Evolutionary conservation across 78 protist species (phyloP).

Genomic region (Dictyostelium brefeldianum): DNA sequence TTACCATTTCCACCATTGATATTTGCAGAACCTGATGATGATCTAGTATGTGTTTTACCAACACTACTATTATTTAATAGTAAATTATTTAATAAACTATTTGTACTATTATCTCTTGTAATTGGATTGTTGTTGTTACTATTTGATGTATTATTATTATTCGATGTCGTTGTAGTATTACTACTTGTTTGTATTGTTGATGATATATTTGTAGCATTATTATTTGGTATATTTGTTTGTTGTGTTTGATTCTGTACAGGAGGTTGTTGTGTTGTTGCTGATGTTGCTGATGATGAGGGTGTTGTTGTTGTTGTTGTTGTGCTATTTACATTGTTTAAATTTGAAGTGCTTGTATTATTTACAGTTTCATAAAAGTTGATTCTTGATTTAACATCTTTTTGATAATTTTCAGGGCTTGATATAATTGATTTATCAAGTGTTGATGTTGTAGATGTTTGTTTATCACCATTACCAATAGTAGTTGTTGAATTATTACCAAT

Average conservation of each 20-base stretch:
- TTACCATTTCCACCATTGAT: background rate
- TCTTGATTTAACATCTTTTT: slow-evolving; percentile 29
- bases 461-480: background rate
- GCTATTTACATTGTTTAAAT: slow-evolving; percentile 8
- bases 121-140: background rate
- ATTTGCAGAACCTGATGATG: background rate
- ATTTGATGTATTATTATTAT: background rate
- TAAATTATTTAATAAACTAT: background rate
- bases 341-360: background rate
- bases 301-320: slow-evolving; percentile 12
- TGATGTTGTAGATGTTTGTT: background rate
- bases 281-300: too few relatives aligned
- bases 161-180: too few relatives aligned
- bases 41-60: slow-evolving; percentile 16
- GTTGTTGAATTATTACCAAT: background rate
- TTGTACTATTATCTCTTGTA: slow-evolving; percentile 3
- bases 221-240: background rate
- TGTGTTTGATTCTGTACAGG: background rate
- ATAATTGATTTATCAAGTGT: background rate
- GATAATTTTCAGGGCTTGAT: slow-evolving; percentile 2
- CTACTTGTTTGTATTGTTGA: background rate
- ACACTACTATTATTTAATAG: background rate
- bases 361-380: slow-evolving; percentile 45
- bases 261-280: background rate
- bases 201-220: background rate